Evolutionary conservation across 2,329 filamentous ascomycete genomes (phyloP).

Genomic region (Harringtonia aguacate): DNA sequence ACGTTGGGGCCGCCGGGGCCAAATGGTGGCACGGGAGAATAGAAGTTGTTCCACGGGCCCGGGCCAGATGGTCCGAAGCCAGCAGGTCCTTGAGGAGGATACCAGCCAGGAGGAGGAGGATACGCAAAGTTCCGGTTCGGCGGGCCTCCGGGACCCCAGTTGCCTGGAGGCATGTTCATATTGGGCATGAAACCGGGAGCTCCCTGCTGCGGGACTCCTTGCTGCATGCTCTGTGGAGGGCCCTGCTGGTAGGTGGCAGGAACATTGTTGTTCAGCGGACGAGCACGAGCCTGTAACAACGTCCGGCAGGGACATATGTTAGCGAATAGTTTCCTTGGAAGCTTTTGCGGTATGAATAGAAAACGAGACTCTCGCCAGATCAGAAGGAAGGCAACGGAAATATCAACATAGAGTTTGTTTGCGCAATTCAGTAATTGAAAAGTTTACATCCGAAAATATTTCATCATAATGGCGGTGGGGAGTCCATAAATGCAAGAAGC

Average conservation of each 20-base stretch:
- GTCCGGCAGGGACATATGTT: neutral
- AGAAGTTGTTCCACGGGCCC: slow-evolving; percentile 47
- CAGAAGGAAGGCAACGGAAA: slow-evolving; percentile 99
- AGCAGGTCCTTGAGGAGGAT: slow-evolving; percentile 51
- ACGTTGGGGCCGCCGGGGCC: slow-evolving; percentile 18
- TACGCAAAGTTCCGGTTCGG: slow-evolving; percentile 48
- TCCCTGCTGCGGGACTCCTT: slow-evolving; percentile 14
- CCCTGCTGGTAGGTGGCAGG: slow-evolving; percentile 21
- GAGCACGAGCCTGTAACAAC: slow-evolving; percentile 24
- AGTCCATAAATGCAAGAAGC: slow-evolving; percentile 7
- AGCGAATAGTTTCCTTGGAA: neutral
- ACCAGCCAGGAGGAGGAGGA: slow-evolving; percentile 69
- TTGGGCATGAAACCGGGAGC: slow-evolving; percentile 17
- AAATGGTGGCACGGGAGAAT: slow-evolving; percentile 40
- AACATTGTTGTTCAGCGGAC: slow-evolving; percentile 18
- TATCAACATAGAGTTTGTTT: slow-evolving; percentile 83
- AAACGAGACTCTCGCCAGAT: slow-evolving; percentile 31
- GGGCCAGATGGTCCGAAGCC: slow-evolving; percentile 58
- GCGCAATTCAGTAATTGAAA: slow-evolving; percentile 79
- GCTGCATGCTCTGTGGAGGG: slow-evolving; percentile 2
- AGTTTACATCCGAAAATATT: slow-evolving; percentile 95
- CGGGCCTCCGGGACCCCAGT: slow-evolving; percentile 20
- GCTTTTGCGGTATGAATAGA: neutral
- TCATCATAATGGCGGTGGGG: slow-evolving; percentile 55
- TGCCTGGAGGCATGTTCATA: slow-evolving; percentile 16